Conservation (phyloP, 352 stramenopile species). For the Globisporangium camurandrum region DNA sequence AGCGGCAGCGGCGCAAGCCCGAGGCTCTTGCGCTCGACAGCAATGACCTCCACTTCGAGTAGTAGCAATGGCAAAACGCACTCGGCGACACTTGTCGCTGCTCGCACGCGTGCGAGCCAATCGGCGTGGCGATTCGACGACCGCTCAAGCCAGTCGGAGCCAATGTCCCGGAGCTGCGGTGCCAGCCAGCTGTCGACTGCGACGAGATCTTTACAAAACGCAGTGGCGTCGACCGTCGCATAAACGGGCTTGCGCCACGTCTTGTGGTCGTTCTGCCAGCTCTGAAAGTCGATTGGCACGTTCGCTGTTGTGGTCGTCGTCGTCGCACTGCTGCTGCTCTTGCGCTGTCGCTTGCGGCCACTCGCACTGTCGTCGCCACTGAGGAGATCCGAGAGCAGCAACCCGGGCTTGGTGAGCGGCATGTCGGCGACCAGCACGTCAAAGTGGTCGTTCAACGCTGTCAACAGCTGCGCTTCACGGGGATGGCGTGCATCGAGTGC, state of each 20-base stretch:
- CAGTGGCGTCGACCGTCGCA: constrained; percentile 28
- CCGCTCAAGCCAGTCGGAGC: constrained; percentile 55
- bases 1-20: constrained; percentile 1
- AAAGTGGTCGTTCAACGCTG: constrained; percentile 53
- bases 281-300: constrained; percentile 25
- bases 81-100: constrained; percentile 22
- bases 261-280: constrained; percentile 55
- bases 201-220: constrained; percentile 50
- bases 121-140: constrained; percentile 19
- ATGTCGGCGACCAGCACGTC: constrained; percentile 51
- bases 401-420: constrained; percentile 57
- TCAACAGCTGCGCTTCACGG: constrained; percentile 39
- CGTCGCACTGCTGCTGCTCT: constrained; percentile 27
- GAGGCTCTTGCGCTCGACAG: constrained; percentile 34
- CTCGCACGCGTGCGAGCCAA: constrained; percentile 47
- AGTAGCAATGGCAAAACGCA: constrained; percentile 37
- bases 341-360: constrained; percentile 37
- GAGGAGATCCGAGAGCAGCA: constrained; percentile 68
- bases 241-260: constrained; percentile 44
- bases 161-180: constrained; percentile 51
- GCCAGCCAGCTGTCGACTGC: constrained; percentile 53
- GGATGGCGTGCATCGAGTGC: constrained; percentile 42
- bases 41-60: constrained; percentile 62
- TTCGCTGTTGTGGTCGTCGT: constrained; percentile 1
- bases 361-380: constrained; percentile 49